phyloP scores from a whole-genome alignment of 345 rosid genomes.

The Geranium brycei region DNA sequence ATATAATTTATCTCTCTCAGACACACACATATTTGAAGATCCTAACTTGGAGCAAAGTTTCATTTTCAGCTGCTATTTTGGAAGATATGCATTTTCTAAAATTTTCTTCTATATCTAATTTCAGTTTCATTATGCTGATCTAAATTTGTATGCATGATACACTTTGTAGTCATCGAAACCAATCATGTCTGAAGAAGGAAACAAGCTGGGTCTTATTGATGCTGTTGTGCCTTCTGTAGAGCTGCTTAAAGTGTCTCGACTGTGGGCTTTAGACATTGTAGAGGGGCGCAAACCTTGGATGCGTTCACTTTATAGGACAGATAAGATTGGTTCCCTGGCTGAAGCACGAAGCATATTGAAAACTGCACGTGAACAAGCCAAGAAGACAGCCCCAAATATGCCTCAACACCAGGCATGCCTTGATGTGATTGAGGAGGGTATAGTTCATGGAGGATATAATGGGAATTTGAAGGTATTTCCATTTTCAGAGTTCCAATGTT shows the following conservation, averaged over 20 bases:
- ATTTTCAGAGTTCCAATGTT: neutral
- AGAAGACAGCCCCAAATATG: conserved; percentile 67
- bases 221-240: conserved; percentile 61
- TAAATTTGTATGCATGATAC: neutral
- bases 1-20: neutral
- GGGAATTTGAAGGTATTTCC: conserved; percentile 68
- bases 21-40: neutral
- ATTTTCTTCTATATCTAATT: neutral
- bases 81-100: too few species aligned
- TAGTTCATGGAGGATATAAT: conserved; percentile 79
- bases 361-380: conserved; percentile 53
- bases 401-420: conserved; percentile 84
- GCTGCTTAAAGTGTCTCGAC: conserved; percentile 56
- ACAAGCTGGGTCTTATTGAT: conserved; percentile 74
- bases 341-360: conserved; percentile 59
- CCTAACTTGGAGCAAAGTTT: neutral
- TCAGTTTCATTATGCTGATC: conserved; percentile 1
- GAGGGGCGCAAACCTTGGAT: conserved; percentile 64
- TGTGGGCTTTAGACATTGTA: conserved; percentile 83
- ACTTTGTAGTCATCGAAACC: conserved; percentile 67
- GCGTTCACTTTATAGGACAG: conserved; percentile 71
- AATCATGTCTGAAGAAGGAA: conserved; percentile 76
- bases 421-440: conserved; percentile 87
- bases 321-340: conserved; percentile 73
- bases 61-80: neutral